phyloP scores from a whole-genome alignment of 768 basidiomycete genomes.

The Rhizopogon vulgaris region DNA sequence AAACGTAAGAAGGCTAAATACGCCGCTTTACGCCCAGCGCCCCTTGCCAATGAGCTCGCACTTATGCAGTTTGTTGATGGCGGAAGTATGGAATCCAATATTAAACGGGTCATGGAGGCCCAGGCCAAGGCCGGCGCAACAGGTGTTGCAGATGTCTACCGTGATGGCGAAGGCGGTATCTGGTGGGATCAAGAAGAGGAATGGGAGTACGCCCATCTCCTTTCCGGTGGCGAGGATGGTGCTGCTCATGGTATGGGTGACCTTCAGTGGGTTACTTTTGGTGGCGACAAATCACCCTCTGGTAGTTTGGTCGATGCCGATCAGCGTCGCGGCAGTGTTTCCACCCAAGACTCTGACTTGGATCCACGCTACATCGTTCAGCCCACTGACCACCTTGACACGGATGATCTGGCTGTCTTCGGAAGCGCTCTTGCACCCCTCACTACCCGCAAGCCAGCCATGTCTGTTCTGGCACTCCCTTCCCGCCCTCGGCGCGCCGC shows the following conservation, averaged over 20 bases:
- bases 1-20: slow-evolving; percentile 52
- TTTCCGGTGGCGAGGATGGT: slow-evolving; percentile 33
- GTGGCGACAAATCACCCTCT: slow-evolving; percentile 18
- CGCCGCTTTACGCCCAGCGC: slow-evolving; percentile 31
- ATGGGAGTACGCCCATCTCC: slow-evolving; percentile 59
- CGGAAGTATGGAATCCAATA: slow-evolving; percentile 49
- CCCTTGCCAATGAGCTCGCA: slow-evolving; percentile 60
- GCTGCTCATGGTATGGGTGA: slow-evolving; percentile 21
- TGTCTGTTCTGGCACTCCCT: slow-evolving; percentile 32
- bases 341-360: slow-evolving; percentile 49
- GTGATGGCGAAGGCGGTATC: slow-evolving; percentile 54
- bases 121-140: slow-evolving; percentile 41
- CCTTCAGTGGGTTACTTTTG: slow-evolving; percentile 41
- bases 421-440: slow-evolving; percentile 20
- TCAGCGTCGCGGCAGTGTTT: slow-evolving; percentile 39
- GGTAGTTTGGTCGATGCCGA: slow-evolving; percentile 12
- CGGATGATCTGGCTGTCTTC: slow-evolving; percentile 31
- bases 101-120: slow-evolving; percentile 46
- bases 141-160: slow-evolving; percentile 45
- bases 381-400: slow-evolving; percentile 21
- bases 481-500: slow-evolving; percentile 28
- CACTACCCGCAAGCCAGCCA: slow-evolving; percentile 23
- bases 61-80: slow-evolving; percentile 68
- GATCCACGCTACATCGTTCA: slow-evolving; percentile 45
- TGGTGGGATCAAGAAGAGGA: slow-evolving; percentile 74